A percentile compares a stretch with the other conserved stretches of the same genome.
These are phyloP conservation scores for Thelonectria rubi DNA, from an alignment of 2,329 filamentous ascomycete species.

Conservation along the genomic window DNA sequence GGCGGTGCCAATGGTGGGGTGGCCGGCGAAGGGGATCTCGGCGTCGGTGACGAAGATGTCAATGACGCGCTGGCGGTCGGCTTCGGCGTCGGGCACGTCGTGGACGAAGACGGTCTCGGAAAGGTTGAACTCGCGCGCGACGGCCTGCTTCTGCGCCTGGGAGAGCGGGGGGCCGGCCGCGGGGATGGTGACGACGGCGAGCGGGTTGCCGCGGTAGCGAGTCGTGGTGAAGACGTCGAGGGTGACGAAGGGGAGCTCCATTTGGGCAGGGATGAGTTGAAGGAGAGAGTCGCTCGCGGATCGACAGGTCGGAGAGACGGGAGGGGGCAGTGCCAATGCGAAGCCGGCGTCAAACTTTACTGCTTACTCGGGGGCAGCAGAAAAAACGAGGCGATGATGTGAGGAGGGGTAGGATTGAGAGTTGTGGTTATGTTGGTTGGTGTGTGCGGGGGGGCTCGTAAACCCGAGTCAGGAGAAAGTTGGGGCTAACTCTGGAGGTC, in stretches of 20 bases:
- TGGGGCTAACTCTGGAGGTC: conserved; percentile 1
- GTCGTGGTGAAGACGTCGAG: conserved; percentile 67
- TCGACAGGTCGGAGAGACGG: neutral
- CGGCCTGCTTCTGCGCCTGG: conserved; percentile 63
- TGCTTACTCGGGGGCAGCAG: neutral
- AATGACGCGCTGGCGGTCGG: conserved; percentile 51
- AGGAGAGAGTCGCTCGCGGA: neutral
- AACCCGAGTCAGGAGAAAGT: conserved; percentile 7
- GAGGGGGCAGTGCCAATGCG: neutral
- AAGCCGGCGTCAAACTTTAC: neutral
- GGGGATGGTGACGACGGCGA: conserved; percentile 67
- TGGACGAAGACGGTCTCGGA: conserved; percentile 72
- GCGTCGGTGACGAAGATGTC: conserved; percentile 66
- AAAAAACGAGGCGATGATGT: conserved; percentile 2
- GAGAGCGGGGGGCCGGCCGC: conserved; percentile 50
- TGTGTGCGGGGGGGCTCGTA: neutral
- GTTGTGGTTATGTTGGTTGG: neutral
- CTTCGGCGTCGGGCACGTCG: conserved; percentile 48
- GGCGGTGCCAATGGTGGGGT: conserved; percentile 68
- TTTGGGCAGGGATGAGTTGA: conserved; percentile 15
- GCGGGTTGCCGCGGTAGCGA: conserved; percentile 65
- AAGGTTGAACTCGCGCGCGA: conserved; percentile 71
- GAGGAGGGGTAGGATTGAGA: neutral
- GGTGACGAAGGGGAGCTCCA: conserved; percentile 60
- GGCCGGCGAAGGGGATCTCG: conserved; percentile 70